Evolutionary conservation across 192 early-diverging fungal genomes (phyloP), one percentile per base, ranked within the genome.

Genomic region (Coemansia interrupta): DNA sequence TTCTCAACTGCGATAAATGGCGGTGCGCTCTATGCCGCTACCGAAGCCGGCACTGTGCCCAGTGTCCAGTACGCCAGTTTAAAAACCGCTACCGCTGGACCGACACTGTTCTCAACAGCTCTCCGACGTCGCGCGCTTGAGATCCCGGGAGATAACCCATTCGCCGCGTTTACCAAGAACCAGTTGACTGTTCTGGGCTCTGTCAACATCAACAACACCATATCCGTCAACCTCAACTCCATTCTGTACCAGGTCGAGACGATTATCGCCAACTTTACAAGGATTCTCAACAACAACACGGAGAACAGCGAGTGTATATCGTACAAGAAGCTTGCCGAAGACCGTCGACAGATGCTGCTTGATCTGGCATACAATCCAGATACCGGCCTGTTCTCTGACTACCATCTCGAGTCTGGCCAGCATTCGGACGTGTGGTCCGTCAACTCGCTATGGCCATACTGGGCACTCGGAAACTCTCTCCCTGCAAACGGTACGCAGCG

Each of bases 201-300:
- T 2, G 69, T 85, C 26, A 64, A 81, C 47, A 84, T 86, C 20
- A 68, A 75, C 49, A 58, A 63, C 40, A 77, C 87, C 54, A 61
- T 90, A 20, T 83, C 88, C 11, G 73, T 87, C 42, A 85, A 88
- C 36, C 78, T 90, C 23, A 90, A 90, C 76, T 75, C 84, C 8
- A 76, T 88, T 32, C 68, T 90, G 42, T 90, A 84, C 69, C 72
- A 75, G 36, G 54, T 58, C 17, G 72, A 75, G 43, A 29, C 53
- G 9, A 59, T 63, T n/a, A 64, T 69, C 18, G 66, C 72, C 19
- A 20, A 62, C 53, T 61, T 75, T 51, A 48, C 51, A 15, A 18
- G 29, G 22, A 29, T 65, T n/a, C 17, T 69, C 26, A 47, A 61
- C 48, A 66, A 64, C 49, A 54, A 54, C 44, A 62, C 45, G 1